A percentile compares a stretch with the other conserved stretches of the same genome.
Evolutionary conservation across 129 eudicot genomes (phyloP).

Genomic region (Scalesia atractyloides): DNA sequence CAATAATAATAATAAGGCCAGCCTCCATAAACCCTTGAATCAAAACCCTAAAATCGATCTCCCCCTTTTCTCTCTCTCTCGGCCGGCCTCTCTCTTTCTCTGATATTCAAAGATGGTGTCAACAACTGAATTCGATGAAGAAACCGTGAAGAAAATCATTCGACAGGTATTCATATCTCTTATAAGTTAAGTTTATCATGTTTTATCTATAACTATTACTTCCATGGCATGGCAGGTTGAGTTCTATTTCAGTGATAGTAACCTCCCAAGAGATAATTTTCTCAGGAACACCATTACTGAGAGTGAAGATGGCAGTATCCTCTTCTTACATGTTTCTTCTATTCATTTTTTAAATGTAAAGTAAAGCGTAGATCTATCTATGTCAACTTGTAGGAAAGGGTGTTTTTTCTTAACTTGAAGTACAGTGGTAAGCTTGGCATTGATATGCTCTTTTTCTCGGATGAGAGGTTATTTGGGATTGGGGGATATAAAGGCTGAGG

Average conservation of each 20-base stretch:
- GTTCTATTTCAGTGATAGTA: slow-evolving; percentile 94
- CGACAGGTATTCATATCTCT: slow-evolving; percentile 57
- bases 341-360: too few species aligned
- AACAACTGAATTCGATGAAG: slow-evolving; percentile 54
- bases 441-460: slow-evolving; percentile 87
- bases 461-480: slow-evolving; percentile 78
- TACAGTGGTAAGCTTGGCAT: slow-evolving; percentile 84
- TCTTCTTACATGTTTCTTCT: slow-evolving; percentile 2
- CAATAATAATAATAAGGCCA: too few species aligned
- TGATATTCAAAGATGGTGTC: slow-evolving; percentile 35
- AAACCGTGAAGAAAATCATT: slow-evolving; percentile 80
- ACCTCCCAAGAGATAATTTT: slow-evolving; percentile 84
- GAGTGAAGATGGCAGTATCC: slow-evolving; percentile 86
- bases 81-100: not conserved
- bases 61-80: not conserved
- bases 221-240: slow-evolving; percentile 62
- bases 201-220: not conserved
- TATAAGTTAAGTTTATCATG: not conserved
- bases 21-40: slow-evolving; percentile 21
- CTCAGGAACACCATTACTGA: slow-evolving; percentile 56
- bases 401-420: slow-evolving; percentile 46
- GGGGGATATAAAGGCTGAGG: slow-evolving; percentile 76
- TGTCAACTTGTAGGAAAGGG: not conserved
- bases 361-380: not conserved
- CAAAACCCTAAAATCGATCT: slow-evolving; percentile 27